Percentiles rank a stretch among this genome's conserved stretches.
These are phyloP conservation scores for Alternaria tenuissima DNA, from an alignment of 2,329 filamentous ascomycete species.

Conservation along the genomic window DNA sequence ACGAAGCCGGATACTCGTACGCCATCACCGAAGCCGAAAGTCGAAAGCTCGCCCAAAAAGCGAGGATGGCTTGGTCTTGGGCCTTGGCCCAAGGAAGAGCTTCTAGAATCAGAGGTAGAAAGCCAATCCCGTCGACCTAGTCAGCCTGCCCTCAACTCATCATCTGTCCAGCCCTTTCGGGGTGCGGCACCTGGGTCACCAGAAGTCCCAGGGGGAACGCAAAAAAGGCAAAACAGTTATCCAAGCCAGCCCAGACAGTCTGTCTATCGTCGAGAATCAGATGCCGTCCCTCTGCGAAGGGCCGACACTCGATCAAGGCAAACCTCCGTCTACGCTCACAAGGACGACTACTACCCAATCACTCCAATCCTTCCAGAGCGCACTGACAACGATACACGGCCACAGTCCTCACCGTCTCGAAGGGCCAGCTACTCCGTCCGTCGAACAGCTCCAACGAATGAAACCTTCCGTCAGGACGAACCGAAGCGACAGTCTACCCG, in stretches of 20 bases:
- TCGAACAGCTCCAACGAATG: constrained; percentile 18
- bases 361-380: constrained; percentile 14
- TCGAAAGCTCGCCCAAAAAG: constrained; percentile 15
- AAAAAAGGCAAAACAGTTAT: constrained; percentile 37
- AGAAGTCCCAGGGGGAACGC: constrained; percentile 38
- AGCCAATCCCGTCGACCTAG: constrained; percentile 1
- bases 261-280: neutral
- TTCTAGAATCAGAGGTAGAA: neutral
- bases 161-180: constrained; percentile 29
- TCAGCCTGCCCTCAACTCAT: constrained; percentile 13
- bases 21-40: constrained; percentile 19
- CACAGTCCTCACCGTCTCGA: constrained; percentile 7
- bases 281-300: constrained; percentile 15
- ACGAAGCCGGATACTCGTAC: constrained; percentile 27
- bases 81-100: constrained; percentile 19
- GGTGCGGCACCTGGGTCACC: constrained; percentile 30
- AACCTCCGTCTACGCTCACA: neutral
- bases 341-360: constrained; percentile 30
- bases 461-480: constrained; percentile 2
- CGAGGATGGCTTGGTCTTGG: constrained; percentile 19
- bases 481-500: neutral
- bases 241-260: constrained; percentile 18
- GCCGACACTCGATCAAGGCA: neutral
- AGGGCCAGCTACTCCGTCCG: constrained; percentile 10
- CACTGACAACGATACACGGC: constrained; percentile 15